Evolutionary conservation across 2,329 filamentous ascomycete genomes (phyloP).

Genomic region (Sphaerulina vaccinii): DNA sequence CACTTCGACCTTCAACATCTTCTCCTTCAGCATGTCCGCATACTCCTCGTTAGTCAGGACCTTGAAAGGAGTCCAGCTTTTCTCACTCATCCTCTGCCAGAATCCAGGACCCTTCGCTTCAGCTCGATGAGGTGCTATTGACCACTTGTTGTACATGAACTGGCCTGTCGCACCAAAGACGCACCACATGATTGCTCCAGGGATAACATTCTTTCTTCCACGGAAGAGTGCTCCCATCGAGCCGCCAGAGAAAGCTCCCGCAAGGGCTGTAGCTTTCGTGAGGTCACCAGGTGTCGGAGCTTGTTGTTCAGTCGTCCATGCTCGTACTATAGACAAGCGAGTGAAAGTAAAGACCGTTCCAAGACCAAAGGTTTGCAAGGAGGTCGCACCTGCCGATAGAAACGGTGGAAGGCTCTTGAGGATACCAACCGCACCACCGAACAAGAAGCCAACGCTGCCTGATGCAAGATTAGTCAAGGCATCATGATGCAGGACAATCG

Average conservation of each 20-base stretch:
- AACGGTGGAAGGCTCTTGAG: conserved; percentile 64
- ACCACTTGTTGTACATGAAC: conserved; percentile 54
- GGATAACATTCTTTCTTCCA: conserved; percentile 56
- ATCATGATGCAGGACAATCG: conserved; percentile 9
- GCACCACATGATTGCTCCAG: conserved; percentile 60
- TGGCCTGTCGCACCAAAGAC: conserved; percentile 60
- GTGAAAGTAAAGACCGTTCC: conserved; percentile 74
- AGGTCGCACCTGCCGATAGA: conserved; percentile 69
- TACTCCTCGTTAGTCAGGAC: conserved; percentile 73
- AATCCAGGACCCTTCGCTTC: conserved; percentile 41
- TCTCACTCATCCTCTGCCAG: conserved; percentile 55
- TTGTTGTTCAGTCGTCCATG: conserved; percentile 28
- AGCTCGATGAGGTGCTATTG: conserved; percentile 32
- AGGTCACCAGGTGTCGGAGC: conserved; percentile 50
- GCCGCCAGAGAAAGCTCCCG: conserved; percentile 65
- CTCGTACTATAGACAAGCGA: conserved; percentile 42
- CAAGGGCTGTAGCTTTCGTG: conserved; percentile 65
- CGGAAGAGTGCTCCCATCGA: conserved; percentile 57
- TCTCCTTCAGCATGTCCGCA: conserved; percentile 66
- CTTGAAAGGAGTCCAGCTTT: conserved; percentile 70
- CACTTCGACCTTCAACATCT: conserved; percentile 67
- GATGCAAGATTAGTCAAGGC: conserved; percentile 6
- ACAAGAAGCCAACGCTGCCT: conserved; percentile 65
- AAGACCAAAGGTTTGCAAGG: conserved; percentile 77
- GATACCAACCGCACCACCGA: conserved; percentile 48